A percentile compares a stretch with the other conserved stretches of the same genome.
Evolutionary conservation across 768 basidiomycete species (phyloP).

Genomic region (Amanita rimosa): DNA sequence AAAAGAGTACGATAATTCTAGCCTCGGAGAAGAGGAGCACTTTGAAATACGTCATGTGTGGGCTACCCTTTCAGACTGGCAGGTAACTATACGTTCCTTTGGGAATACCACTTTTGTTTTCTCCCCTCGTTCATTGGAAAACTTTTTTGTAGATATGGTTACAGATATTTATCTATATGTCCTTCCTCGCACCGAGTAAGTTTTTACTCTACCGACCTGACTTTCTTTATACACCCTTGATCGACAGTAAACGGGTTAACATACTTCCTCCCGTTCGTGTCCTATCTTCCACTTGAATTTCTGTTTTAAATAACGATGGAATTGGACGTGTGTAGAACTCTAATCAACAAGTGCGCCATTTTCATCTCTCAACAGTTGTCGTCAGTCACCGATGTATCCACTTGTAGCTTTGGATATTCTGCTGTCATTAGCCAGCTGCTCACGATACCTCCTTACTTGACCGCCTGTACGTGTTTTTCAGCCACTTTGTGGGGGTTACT

Average conservation of each 20-base stretch:
- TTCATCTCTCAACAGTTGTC: background rate
- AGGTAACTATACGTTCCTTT: constrained; percentile 21
- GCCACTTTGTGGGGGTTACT: background rate
- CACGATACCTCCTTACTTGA: constrained; percentile 56
- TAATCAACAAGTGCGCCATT: constrained; percentile 34
- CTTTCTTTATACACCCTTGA: constrained; percentile 3
- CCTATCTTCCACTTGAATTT: constrained; percentile 9
- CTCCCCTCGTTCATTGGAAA: constrained; percentile 33
- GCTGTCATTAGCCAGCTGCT: constrained; percentile 50
- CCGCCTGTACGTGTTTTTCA: constrained; percentile 32
- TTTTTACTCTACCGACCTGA: too few species aligned
- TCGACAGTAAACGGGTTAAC: constrained; percentile 57
- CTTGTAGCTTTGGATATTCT: constrained; percentile 43
- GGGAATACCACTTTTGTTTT: constrained; percentile 27
- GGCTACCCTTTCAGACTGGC: constrained; percentile 53
- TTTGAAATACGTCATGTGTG: constrained; percentile 45
- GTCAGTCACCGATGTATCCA: background rate
- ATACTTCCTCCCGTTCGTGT: constrained; percentile 54
- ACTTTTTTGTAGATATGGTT: constrained; percentile 36
- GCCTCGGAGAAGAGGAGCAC: constrained; percentile 50
- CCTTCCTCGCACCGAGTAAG: constrained; percentile 48
- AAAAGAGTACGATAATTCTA: constrained; percentile 45
- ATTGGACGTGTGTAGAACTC: constrained; percentile 30
- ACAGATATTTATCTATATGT: constrained; percentile 49
- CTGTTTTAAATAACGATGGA: constrained; percentile 12